Base-by-base conservation (phyloP, 179 eudicot species). In the Actinidia arguta region DNA sequence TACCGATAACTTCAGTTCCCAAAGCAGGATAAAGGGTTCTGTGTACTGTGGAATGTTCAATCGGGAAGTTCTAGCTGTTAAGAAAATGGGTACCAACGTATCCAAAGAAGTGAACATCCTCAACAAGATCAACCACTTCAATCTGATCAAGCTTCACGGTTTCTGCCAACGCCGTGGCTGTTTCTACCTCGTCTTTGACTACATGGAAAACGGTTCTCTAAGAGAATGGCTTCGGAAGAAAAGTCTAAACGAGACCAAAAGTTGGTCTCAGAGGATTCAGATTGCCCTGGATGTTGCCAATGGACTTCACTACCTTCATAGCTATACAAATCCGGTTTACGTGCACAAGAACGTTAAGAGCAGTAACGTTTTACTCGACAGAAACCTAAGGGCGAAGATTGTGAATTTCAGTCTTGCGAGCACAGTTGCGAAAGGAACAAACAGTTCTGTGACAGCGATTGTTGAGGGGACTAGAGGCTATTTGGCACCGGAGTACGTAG, bases 401-500 rank as follows among this genome's bases (percentile, higher is more conserved):
- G 85, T 91, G 14, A 87, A 90, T 55, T 91, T 90, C 55, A 78
- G 85, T 24, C 84, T 84, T 14, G 84, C 90, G 6, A 79, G 80
- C 76, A 81, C 87, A 56, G 78, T 83, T 22, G 81, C 73, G 7
- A 50, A 4, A 14, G 83, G 62, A 36, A 85, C 71, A 50, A 77
- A 81, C 67, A 81, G 75, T 44, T 76, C 72, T 46, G 82, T 89
- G 9, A 71, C 83, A 46, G 44, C 82, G 7, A 82, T 31, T n/a
- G 79, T 73, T 76, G 82, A 82, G 48, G 86, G 83, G 39, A 74
- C 83, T 66, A 88, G 80, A 69, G 89, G 89, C 12, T 89, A 91
- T 74, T 75, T 86, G 84, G 93, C 90, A 39, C 93, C 92, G 0
- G 93, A 91, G 79, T 89, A 91, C 55, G 3, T 91, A 48, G 90